A percentile compares a stretch with the other conserved stretches of the same genome.
phyloP scores from a whole-genome alignment of 1,139 yeast genomes.

The Kodamaea ohmeri region DNA sequence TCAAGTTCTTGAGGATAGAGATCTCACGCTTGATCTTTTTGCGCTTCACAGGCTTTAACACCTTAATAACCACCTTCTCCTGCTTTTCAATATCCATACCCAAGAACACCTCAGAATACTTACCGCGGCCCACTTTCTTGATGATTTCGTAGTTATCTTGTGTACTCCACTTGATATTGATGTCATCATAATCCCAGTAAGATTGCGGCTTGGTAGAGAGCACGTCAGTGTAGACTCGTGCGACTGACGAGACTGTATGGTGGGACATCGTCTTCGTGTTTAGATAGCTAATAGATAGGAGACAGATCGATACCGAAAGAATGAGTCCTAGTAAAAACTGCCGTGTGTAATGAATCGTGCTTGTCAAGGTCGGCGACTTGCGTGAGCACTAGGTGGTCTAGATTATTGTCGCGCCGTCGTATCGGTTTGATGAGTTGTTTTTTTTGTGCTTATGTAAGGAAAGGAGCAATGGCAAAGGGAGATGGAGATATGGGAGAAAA shows the following conservation, averaged over 20 bases:
- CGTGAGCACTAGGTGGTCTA: neutral
- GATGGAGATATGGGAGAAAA: too few species aligned
- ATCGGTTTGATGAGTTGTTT: conserved; percentile 2
- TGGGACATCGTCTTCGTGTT: conserved; percentile 13
- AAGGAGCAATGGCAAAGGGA: neutral
- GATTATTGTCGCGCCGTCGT: neutral
- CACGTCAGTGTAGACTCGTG: conserved; percentile 45
- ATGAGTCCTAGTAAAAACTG: conserved; percentile 12
- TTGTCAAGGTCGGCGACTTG: too few species aligned
- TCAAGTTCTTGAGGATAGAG: conserved; percentile 83
- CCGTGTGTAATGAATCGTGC: conserved; percentile 8
- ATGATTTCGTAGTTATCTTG: conserved; percentile 48
- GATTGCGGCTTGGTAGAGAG: conserved; percentile 42
- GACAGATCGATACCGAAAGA: conserved; percentile 11
- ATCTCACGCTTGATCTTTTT: conserved; percentile 96
- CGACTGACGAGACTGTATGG: conserved; percentile 29
- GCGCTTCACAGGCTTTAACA: conserved; percentile 92
- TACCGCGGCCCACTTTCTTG: conserved; percentile 48
- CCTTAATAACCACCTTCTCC: conserved; percentile 78
- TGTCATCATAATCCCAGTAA: conserved; percentile 51
- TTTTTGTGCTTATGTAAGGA: conserved; percentile 1
- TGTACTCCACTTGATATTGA: conserved; percentile 45
- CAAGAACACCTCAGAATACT: conserved; percentile 47
- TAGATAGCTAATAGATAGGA: conserved; percentile 8
- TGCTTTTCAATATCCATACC: conserved; percentile 60